These are phyloP conservation scores for Pelargonium australe DNA, from an alignment of 441 rosid genomes.

Conservation along the genomic window DNA sequence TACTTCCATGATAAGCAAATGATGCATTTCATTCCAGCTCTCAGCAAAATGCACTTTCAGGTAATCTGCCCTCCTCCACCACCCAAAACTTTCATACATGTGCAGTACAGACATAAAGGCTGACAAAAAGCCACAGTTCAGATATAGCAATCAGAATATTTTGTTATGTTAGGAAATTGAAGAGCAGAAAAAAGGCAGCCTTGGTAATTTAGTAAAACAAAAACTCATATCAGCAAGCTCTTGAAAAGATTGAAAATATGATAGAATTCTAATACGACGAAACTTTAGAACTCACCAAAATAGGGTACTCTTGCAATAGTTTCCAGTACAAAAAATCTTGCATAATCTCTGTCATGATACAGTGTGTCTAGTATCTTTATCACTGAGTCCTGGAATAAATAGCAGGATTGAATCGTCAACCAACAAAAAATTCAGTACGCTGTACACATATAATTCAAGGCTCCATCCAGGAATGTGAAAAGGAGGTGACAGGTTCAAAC, in stretches of 20 bases:
- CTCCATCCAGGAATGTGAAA: background rate
- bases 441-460: background rate
- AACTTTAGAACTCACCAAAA: background rate
- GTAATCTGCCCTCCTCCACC: conserved; percentile 99
- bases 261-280: no score
- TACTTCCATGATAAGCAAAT: conserved; percentile 94
- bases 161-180: background rate
- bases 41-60: conserved; percentile 93
- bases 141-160: background rate
- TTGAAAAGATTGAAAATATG: no score
- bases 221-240: background rate
- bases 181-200: background rate
- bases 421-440: background rate
- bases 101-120: conserved; percentile 92
- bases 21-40: conserved; percentile 99
- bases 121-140: conserved; percentile 22
- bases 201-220: no score
- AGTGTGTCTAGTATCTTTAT: background rate
- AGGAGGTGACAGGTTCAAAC: background rate
- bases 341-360: background rate
- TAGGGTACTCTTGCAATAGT: background rate
- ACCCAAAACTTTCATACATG: conserved; percentile 96
- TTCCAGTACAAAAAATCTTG: background rate
- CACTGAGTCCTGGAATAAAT: background rate
- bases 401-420: background rate